Percentiles rank a stretch among this genome's conserved stretches.
Evolutionary conservation across 23 red algal genomes (phyloP).

Genomic region (Pyropia yezoensis): DNA sequence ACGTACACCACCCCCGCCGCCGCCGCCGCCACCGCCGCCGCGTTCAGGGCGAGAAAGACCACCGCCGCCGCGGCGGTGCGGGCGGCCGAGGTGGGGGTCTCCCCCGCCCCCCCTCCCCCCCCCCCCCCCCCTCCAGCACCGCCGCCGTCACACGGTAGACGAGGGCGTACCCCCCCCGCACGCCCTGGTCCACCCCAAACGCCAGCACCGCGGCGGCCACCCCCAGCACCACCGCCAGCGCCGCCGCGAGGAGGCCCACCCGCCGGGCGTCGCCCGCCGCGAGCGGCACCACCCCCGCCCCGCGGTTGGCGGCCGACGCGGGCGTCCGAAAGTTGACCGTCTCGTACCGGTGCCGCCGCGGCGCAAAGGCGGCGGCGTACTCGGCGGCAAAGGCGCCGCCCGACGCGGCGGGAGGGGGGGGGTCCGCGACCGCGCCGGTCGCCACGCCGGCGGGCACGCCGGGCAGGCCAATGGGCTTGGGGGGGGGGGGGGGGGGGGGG

Average conservation of each 20-base stretch:
- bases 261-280: not conserved
- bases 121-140: not conserved
- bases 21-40: slow-evolving; percentile 19
- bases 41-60: slow-evolving; percentile 23
- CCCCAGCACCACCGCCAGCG: slow-evolving; percentile 2
- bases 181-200: slow-evolving; percentile 12
- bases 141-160: slow-evolving; percentile 8
- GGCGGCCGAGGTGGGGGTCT: not conserved
- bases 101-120: not conserved
- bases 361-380: slow-evolving; percentile 60
- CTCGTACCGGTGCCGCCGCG: slow-evolving; percentile 62
- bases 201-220: slow-evolving; percentile 1
- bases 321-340: slow-evolving; percentile 54
- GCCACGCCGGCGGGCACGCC: no score
- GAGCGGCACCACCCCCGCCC: not conserved
- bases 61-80: not conserved
- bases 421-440: not conserved
- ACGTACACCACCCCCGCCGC: slow-evolving; percentile 47
- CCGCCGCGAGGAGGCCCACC: not conserved
- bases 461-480: no score
- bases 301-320: slow-evolving; percentile 35
- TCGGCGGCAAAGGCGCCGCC: slow-evolving; percentile 10
- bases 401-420: no score
- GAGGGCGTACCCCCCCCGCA: not conserved
- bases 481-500: no score